Evolutionary conservation across 176 grass and related monocot genomes (phyloP), one percentile per base, ranked within the genome.

Genomic region (Alopecurus myosuroides): DNA sequence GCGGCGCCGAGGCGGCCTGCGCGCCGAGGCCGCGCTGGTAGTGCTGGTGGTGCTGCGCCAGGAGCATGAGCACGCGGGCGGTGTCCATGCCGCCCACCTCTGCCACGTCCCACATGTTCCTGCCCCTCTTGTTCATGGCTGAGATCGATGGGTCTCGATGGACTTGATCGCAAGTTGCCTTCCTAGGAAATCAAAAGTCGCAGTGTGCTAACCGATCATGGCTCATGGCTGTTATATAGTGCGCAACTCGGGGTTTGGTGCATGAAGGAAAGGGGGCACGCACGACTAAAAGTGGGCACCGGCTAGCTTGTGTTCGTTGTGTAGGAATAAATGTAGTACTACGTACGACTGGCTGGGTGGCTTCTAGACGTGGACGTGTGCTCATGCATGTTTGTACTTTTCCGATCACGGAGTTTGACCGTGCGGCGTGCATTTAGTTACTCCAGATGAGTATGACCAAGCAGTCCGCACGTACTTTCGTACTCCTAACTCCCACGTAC

Each of bases 21-120:
- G 57, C 4, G 56, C 56, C 18, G 3, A 57, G 44, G 60, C 50
- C 70, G 20, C 22, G 49, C 26, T 75, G 50, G n/a, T 69, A 4
- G 30, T 46, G 72, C 56, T 77, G 70, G 31, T 82, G 33, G 7
- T 85, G 67, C 65, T 84, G 90, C 19, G 92, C 91, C 14, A 97
- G 82, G 35, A 94, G 92, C 84, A 94, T 67, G 35, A 93, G 86
- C 80, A 94, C 55, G 65, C 86, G 84, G 25, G 90, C 95, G 67
- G 93, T 88, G 78, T 81, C 91, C 39, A 82, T 57, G 83, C 82
- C 36, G 34, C 78, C 79, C 17, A 85, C 51, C 50, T 92, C 85
- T 3, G 45, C 45, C 65, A 68, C 11, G 28, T 85, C 88, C 84
- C 80, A 86, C 84, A 55, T 40, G 30, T 19, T 23, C 69, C 80